Base-by-base conservation (phyloP, 2,329 filamentous ascomycete genomes). In the Fusarium graminum region DNA sequence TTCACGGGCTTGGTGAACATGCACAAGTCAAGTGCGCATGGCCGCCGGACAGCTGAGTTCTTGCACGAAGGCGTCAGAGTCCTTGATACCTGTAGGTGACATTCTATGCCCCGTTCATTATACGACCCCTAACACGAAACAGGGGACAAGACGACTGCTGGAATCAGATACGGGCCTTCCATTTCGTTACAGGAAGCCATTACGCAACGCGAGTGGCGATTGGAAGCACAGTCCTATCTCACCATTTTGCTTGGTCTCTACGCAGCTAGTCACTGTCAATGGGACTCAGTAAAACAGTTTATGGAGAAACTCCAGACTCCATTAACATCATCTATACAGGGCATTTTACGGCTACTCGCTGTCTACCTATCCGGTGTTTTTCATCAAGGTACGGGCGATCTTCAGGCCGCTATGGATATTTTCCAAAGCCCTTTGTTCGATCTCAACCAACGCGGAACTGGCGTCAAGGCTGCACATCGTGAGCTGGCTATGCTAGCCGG, bases 351-450 rank as follows among this genome's bases (percentile, higher is more conserved):
- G 30, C 43, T 87, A 32, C 82, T 92, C 42, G 82, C 86, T 8
- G 80, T 86, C 41, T 97, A 97, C 76, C 86, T 97, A 17, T 82
- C 85, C 1, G 94, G 91, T 1, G 85, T 92, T 9, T 90, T 93
- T 69, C 82, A 88, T 51, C 94, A 97, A 79, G 92, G 90, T 17
- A 89, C 85, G 7, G 93, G 93, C 16, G 84, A 93, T 65, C 82
- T 95, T 2, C 80, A 86, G n/a, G 79, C 80, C 3, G 93, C 94
- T 5, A 79, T 93, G 14, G 70, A 80, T 5, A 83, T 90, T 11
- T 97, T 92, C 77, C 83, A 86, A 60, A 84, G 88, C 39, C 79
- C 84, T 3, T 78, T 81, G 17, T 88, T 97, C 68, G 67, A 79
- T 25, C 56, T 81, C 54, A 68, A 82, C 63, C 70, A 80, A 60